These are phyloP conservation scores for Entelexis sorbosivorans DNA, from an alignment of 1,139 yeast species.

Conservation along the genomic window DNA sequence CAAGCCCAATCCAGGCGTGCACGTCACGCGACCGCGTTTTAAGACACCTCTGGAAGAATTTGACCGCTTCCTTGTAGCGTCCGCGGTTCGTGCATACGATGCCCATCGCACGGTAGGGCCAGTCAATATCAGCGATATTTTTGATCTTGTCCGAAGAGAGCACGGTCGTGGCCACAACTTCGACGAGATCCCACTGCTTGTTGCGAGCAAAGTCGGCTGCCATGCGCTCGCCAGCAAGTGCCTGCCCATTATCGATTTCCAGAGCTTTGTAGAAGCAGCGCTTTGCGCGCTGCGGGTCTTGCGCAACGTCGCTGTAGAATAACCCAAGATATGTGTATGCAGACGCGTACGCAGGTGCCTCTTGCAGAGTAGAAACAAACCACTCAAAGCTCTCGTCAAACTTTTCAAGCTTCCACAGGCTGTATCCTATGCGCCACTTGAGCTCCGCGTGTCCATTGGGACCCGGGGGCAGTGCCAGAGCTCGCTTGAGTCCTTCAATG, in stretches of 20 bases:
- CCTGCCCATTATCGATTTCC: slow-evolving; percentile 70
- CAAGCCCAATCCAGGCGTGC: slow-evolving; percentile 85
- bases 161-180: slow-evolving; percentile 48
- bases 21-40: slow-evolving; percentile 55
- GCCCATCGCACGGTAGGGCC: slow-evolving; percentile 89
- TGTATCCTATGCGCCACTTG: slow-evolving; percentile 64
- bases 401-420: slow-evolving; percentile 35
- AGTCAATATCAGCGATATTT: slow-evolving; percentile 30
- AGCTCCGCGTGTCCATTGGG: slow-evolving; percentile 36
- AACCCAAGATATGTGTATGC: slow-evolving; percentile 72
- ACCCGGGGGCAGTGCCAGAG: neutral
- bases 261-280: slow-evolving; percentile 86
- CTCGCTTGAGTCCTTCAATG: slow-evolving; percentile 37
- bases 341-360: slow-evolving; percentile 55
- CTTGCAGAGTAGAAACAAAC: slow-evolving; percentile 53
- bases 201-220: slow-evolving; percentile 55
- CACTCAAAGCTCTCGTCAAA: slow-evolving; percentile 36
- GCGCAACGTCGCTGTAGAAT: slow-evolving; percentile 44
- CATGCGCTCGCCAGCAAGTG: slow-evolving; percentile 60
- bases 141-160: slow-evolving; percentile 44
- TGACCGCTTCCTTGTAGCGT: slow-evolving; percentile 70
- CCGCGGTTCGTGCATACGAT: slow-evolving; percentile 61
- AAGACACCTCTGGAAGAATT: slow-evolving; percentile 78
- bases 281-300: slow-evolving; percentile 59
- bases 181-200: slow-evolving; percentile 79